Percentiles rank a stretch among this genome's conserved stretches.
These are phyloP conservation scores for Comarum palustre DNA, from an alignment of 306 rosid genomes.

Conservation along the genomic window DNA sequence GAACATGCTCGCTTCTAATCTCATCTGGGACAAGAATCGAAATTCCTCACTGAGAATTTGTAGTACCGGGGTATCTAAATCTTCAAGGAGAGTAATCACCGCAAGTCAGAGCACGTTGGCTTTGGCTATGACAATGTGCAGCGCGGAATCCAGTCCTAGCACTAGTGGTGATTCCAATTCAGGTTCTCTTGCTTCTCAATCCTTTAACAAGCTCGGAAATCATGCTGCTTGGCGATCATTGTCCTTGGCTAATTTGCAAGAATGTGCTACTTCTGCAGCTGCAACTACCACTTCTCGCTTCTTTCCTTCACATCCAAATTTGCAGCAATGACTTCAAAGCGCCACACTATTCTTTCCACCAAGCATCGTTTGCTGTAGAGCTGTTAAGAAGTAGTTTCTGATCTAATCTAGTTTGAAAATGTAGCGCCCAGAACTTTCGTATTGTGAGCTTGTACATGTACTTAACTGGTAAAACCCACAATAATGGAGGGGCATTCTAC, in stretches of 20 bases:
- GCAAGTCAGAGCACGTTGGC: constrained; percentile 70
- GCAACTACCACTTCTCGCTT: constrained; percentile 27
- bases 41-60: constrained; percentile 47
- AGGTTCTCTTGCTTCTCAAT: constrained; percentile 37
- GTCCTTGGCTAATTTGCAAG: constrained; percentile 62
- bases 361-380: background rate
- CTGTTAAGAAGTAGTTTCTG: background rate
- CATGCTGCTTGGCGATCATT: constrained; percentile 48
- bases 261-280: constrained; percentile 44
- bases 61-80: constrained; percentile 68
- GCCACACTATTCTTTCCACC: background rate
- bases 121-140: constrained; percentile 66
- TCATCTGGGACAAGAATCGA: constrained; percentile 58
- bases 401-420: background rate
- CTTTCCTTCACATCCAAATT: constrained; percentile 20
- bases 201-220: constrained; percentile 5
- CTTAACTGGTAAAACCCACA: background rate
- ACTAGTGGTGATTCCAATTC: constrained; percentile 62
- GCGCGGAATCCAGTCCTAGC: constrained; percentile 53
- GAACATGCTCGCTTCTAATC: constrained; percentile 56
- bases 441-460: background rate
- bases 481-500: too few relatives aligned
- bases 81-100: constrained; percentile 62
- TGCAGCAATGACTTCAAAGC: constrained; percentile 14
- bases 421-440: background rate